Conservation (phyloP, 257 asterid genomes). For the Buddleja alternifolia region DNA sequence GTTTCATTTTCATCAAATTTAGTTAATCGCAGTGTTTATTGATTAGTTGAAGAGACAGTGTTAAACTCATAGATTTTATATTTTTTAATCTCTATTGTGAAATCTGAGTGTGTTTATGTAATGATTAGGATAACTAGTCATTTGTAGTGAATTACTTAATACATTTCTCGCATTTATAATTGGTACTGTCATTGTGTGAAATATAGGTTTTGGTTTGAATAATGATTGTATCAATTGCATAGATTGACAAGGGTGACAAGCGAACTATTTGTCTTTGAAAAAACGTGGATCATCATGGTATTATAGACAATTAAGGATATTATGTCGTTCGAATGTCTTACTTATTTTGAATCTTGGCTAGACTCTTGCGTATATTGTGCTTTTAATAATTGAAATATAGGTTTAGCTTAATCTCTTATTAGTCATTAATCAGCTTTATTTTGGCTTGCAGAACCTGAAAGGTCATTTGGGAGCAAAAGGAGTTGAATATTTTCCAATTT, state of each 20-base stretch:
- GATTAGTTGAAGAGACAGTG: neutral
- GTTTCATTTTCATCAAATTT: conserved; percentile 2
- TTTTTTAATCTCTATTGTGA: neutral
- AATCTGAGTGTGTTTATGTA: too few relatives aligned
- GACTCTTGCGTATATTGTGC: conserved; percentile 15
- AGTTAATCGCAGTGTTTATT: neutral
- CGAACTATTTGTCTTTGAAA: neutral
- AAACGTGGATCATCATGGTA: neutral
- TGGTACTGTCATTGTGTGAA: neutral
- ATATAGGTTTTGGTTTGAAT: neutral
- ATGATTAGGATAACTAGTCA: too few relatives aligned
- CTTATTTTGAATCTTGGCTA: neutral
- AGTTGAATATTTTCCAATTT: conserved; percentile 61
- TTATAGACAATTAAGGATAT: neutral
- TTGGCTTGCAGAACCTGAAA: conserved; percentile 60
- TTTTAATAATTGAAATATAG: conserved; percentile 14
- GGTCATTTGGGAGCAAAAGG: conserved; percentile 64
- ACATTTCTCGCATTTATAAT: too few relatives aligned
- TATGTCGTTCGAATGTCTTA: neutral
- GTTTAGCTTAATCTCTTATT: conserved; percentile 2
- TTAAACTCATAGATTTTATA: too few relatives aligned
- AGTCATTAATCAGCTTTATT: conserved; percentile 17
- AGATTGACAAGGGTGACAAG: neutral
- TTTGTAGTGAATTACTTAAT: too few relatives aligned
- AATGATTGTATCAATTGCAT: neutral